Conservation (phyloP, 371 early-diverging fungal genomes). For the Rhizopus stolonifer region DNA sequence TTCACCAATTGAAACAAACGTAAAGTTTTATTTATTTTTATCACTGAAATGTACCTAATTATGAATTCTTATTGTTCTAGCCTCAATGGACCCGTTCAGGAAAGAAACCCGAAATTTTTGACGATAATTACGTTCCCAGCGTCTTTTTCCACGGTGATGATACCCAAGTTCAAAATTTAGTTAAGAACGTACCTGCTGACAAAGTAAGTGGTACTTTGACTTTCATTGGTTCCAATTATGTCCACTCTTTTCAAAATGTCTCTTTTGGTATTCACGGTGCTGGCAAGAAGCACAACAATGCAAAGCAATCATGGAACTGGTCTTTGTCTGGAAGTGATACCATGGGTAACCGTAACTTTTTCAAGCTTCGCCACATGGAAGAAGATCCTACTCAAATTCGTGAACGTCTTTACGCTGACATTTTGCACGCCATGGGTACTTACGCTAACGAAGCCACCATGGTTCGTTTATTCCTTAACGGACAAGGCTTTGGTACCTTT, state of each 20-base stretch:
- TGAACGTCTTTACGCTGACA: conserved; percentile 57
- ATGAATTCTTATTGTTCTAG: no score
- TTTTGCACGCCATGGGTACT: conserved; percentile 48
- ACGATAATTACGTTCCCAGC: conserved; percentile 53
- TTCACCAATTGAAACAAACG: conserved; percentile 44
- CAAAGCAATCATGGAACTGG: conserved; percentile 62
- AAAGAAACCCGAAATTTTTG: conserved; percentile 41
- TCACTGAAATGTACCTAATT: not conserved
- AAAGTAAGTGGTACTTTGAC: conserved; percentile 37
- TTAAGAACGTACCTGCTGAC: conserved; percentile 26
- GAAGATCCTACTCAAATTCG: conserved; percentile 63
- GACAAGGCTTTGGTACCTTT: conserved; percentile 51
- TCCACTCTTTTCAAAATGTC: conserved; percentile 36
- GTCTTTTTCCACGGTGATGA: conserved; percentile 43
- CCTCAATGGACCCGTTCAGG: conserved; percentile 55
- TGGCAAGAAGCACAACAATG: conserved; percentile 57
- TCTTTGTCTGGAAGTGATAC: conserved; percentile 27
- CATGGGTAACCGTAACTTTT: conserved; percentile 45
- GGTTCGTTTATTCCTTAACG: conserved; percentile 55
- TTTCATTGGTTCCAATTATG: conserved; percentile 44
- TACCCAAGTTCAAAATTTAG: conserved; percentile 24
- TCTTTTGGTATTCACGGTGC: conserved; percentile 53
- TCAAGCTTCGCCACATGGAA: conserved; percentile 60
- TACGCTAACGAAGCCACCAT: conserved; percentile 53
- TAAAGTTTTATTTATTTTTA: conserved; percentile 3